These are phyloP conservation scores for Pouteria glomerata DNA, from an alignment of 148 eudicot genomes.

Conservation along the genomic window DNA sequence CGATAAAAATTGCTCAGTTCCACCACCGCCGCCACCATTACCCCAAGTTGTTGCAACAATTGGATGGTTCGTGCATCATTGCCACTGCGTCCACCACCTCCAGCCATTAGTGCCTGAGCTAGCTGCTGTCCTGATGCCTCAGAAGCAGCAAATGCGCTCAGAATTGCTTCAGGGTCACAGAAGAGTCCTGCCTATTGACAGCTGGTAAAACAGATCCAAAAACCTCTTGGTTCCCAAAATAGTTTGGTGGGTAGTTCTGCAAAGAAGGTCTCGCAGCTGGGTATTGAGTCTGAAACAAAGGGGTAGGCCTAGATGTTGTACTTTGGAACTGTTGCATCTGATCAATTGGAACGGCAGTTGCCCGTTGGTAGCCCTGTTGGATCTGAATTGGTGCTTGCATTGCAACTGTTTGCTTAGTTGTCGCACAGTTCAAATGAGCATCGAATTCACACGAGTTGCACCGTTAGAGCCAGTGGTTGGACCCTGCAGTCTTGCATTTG, in stretches of 20 bases:
- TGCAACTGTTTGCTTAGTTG: background rate
- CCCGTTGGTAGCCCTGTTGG: background rate
- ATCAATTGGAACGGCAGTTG: background rate
- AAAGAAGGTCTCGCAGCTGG: background rate
- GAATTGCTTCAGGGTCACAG: background rate
- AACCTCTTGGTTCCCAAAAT: background rate
- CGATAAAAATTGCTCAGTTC: background rate
- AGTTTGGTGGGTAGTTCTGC: background rate
- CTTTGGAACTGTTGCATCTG: background rate
- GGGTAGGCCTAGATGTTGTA: background rate
- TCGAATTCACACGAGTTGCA: slow-evolving; percentile 29
- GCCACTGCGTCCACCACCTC: slow-evolving; percentile 6
- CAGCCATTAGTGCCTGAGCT: background rate
- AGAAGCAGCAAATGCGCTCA: background rate
- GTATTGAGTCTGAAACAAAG: background rate
- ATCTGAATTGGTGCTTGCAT: background rate
- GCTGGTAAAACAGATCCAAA: background rate
- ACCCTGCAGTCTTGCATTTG: slow-evolving; percentile 17
- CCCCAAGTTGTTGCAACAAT: background rate
- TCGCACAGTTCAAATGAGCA: slow-evolving; percentile 33
- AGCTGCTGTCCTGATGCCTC: background rate
- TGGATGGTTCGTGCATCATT: background rate
- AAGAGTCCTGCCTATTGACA: background rate
- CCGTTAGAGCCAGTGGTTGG: slow-evolving; percentile 30
- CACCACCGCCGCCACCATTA: slow-evolving; percentile 5